Evolutionary conservation across 352 stramenopile genomes (phyloP).

Genomic region (Detonula confervacea): DNA sequence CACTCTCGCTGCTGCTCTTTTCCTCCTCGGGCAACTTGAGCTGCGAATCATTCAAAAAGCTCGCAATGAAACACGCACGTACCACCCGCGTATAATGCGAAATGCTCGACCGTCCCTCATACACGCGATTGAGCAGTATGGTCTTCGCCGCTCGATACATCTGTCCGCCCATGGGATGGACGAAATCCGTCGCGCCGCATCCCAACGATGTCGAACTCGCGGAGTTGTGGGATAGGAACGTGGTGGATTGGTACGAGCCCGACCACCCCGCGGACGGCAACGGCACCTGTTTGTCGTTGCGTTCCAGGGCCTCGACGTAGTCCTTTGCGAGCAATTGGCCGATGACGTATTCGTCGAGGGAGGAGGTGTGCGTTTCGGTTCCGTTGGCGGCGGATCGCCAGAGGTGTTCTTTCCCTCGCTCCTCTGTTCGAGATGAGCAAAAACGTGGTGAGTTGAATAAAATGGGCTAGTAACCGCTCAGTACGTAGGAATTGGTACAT

Average conservation of each 20-base stretch:
- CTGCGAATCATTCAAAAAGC: slow-evolving; percentile 69
- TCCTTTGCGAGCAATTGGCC: slow-evolving; percentile 73
- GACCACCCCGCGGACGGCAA: slow-evolving; percentile 76
- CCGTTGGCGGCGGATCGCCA: slow-evolving; percentile 79
- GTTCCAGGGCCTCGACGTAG: slow-evolving; percentile 72
- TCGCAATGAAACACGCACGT: slow-evolving; percentile 76
- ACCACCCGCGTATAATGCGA: slow-evolving; percentile 78
- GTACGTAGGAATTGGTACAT: no score
- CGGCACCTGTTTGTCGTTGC: slow-evolving; percentile 60
- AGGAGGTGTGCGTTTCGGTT: slow-evolving; percentile 80
- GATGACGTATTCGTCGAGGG: slow-evolving; percentile 78
- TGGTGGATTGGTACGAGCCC: slow-evolving; percentile 74
- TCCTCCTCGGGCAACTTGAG: slow-evolving; percentile 59
- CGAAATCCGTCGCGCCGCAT: slow-evolving; percentile 78
- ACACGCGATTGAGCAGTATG: slow-evolving; percentile 68
- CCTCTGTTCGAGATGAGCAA: no score
- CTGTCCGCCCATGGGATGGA: slow-evolving; percentile 76
- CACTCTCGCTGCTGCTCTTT: slow-evolving; percentile 26
- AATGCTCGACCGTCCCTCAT: slow-evolving; percentile 70
- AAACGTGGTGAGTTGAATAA: no score
- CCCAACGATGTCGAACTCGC: slow-evolving; percentile 71
- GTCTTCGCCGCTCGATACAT: slow-evolving; percentile 72
- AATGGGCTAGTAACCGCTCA: no score
- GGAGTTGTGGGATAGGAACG: slow-evolving; percentile 80
- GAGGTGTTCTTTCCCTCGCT: slow-evolving; percentile 80